These are phyloP conservation scores for Laburnicola sp. DNA, from an alignment of 2,329 filamentous ascomycete genomes.

Conservation along the genomic window DNA sequence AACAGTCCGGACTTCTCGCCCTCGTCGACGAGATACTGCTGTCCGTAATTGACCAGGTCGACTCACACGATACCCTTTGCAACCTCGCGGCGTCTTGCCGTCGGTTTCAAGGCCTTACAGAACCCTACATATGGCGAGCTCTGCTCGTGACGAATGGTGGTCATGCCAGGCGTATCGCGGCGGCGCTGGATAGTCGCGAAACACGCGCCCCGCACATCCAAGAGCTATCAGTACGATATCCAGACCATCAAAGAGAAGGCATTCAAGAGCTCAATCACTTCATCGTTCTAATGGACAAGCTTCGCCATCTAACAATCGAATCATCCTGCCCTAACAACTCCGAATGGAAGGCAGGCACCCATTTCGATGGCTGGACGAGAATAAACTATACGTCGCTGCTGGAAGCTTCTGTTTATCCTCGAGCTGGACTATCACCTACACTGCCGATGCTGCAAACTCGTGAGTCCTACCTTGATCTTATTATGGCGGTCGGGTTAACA, in stretches of 20 bases:
- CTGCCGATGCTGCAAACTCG: constrained; percentile 38
- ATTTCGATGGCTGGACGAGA: constrained; percentile 34
- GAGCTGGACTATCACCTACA: constrained; percentile 14
- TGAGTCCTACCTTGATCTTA: constrained; percentile 16
- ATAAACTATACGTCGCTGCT: constrained; percentile 40
- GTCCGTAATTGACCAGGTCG: constrained; percentile 38
- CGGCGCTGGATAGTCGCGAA: constrained; percentile 28
- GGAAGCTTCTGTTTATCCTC: constrained; percentile 26
- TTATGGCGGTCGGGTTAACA: constrained; percentile 7
- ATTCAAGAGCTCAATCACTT: constrained; percentile 37
- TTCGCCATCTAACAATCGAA: constrained; percentile 39
- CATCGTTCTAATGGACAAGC: constrained; percentile 29
- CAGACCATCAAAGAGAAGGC: constrained; percentile 23
- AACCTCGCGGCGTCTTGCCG: constrained; percentile 37
- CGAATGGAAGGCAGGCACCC: constrained; percentile 27
- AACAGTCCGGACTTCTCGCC: constrained; percentile 25
- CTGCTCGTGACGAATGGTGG: constrained; percentile 32
- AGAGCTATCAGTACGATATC: constrained; percentile 37
- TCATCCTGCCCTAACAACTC: constrained; percentile 42
- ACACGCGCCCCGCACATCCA: constrained; percentile 30
- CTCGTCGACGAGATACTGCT: constrained; percentile 43
- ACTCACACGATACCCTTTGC: constrained; percentile 25
- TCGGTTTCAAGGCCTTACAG: constrained; percentile 34
- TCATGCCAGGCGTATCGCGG: constrained; percentile 29
- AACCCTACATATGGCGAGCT: constrained; percentile 41